These are phyloP conservation scores for Calycina marina DNA, from an alignment of 2,329 filamentous ascomycete species.

Conservation along the genomic window DNA sequence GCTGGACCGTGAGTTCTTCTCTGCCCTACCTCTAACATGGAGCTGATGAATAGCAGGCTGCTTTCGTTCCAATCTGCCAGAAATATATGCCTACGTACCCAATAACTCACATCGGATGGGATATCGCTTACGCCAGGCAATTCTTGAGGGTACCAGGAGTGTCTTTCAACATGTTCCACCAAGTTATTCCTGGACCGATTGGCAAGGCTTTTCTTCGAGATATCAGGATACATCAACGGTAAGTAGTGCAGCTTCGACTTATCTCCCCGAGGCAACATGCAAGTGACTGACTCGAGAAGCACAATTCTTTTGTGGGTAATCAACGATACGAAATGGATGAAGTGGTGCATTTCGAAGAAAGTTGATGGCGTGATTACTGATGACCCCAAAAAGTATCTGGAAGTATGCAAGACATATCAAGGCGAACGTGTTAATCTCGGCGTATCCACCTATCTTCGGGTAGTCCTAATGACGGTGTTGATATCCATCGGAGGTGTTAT, in stretches of 20 bases:
- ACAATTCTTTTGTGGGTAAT: slow-evolving; percentile 75
- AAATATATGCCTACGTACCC: slow-evolving; percentile 47
- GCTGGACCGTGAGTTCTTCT: slow-evolving; percentile 52
- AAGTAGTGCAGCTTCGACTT: too few relatives aligned
- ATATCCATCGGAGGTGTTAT: too few relatives aligned
- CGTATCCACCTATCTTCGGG: too few relatives aligned
- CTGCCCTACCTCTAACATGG: too few relatives aligned
- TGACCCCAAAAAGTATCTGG: slow-evolving; percentile 53
- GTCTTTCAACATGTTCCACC: slow-evolving; percentile 65
- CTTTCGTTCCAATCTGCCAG: slow-evolving; percentile 50
- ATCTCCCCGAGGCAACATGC: too few relatives aligned
- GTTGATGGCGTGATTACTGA: slow-evolving; percentile 81
- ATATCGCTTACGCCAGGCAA: slow-evolving; percentile 44
- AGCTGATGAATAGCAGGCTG: slow-evolving; percentile 38
- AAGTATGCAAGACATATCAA: slow-evolving; percentile 33
- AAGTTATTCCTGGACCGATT: slow-evolving; percentile 50
- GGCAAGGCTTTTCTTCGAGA: slow-evolving; percentile 53
- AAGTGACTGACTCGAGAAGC: slow-evolving; percentile 35
- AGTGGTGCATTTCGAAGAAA: slow-evolving; percentile 52
- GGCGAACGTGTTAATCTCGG: too few relatives aligned
- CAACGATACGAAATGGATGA: slow-evolving; percentile 66
- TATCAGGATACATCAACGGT: too few relatives aligned
- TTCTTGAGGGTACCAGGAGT: slow-evolving; percentile 55
- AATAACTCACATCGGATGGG: slow-evolving; percentile 53
- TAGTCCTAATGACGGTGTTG: too few relatives aligned